Base-by-base conservation (phyloP, 441 rosid genomes). In the Croton laevigatus region DNA sequence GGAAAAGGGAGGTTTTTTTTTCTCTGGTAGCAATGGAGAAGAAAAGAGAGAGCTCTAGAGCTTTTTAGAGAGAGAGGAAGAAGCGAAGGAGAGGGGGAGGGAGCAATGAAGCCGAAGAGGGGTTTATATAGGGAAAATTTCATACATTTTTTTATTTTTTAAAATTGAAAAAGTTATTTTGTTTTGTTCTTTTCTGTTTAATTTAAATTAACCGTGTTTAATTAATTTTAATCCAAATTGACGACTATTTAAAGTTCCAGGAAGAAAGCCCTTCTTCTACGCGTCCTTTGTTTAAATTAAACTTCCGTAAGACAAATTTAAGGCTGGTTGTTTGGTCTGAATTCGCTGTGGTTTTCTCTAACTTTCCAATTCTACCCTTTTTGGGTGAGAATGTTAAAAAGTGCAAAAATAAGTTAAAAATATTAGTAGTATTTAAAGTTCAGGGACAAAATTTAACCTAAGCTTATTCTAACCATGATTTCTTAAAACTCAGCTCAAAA, bases 1-100 rank as follows among this genome's bases (percentile, higher is more conserved):
- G 73, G 40, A 36, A 8, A 46, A 52, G 69, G 36, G 32, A 27
- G 32, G 32, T 27, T 27, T 27, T 27, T 27, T 27, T 64, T 37
- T 67, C 16, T 57, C 64, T 68, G n/a, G 16, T 1, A 27, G 8
- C 17, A 45, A 32, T 6, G 62, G 42, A 55, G 8, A 10, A 36
- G 57, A 57, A 70, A 66, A 68, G 66, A 63, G 69, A 62, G 46
- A 64, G 71, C 17, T 27, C 9, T 42, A 49, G 67, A 16, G 54
- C 8, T 20, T 55, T 14, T 74, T 68, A 68, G 77, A 72, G 68
- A 55, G 54, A 60, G 57, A 62, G 23, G 45, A 45, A 23, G 63
- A 76, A 69, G 66, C 54, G 72, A 61, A 66, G 71, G 76, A 58
- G 77, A 36, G 83, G 88, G 89, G 90, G 88, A 81, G 81, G 82